Evolutionary conservation across 495 filamentous ascomycete species (phyloP), one percentile per base, ranked within the genome.

Genomic region (Aspergillus cristatus): DNA sequence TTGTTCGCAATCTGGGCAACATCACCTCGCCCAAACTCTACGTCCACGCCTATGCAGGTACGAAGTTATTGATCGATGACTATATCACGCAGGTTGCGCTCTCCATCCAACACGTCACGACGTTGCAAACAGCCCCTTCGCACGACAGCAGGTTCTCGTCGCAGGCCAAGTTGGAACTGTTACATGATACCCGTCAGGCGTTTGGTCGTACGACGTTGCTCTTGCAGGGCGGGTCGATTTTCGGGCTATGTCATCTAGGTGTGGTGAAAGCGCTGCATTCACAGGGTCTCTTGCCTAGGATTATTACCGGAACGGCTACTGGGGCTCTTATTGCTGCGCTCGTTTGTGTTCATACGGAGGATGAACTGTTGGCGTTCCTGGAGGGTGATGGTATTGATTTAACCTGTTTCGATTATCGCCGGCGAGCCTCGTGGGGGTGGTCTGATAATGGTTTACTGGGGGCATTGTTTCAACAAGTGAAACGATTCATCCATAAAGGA

Each of bases 241-340:
- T 97, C 48, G 90, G 88, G 0, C 60, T 94, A 5, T 95, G 86
- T 47, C 90, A 97, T 60, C 53, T 96, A 1, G 90, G 90, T 1
- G 86, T 96, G 0, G 84, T 94, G 33, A 93, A 87, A 50, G 89
- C 88, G 1, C 59, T 97, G 32, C 84, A 93, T 62, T 60, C 86
- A 10, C 70, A 82, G n/a, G 88, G 86, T 1, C 60, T 95, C 10
- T 61, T 96, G 18, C 90, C 90, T 12, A 72, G 88, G 7, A 93
- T 97, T 43, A 91, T 97, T 43, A 85, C 84, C 2, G 90, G 90
- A 0, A 95, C 86, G 5, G 89, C 81, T 3, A 93, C 85, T 1
- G 90, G 90, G 7, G 90, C 90, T 7, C 67, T 95, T 50, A 87
- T 97, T 46, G 90, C 89, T 2, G 87, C 87, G 17, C 67, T 96